Evolutionary conservation across 495 filamentous ascomycete species (phyloP).

Genomic region (Aspergillus conjunctus): DNA sequence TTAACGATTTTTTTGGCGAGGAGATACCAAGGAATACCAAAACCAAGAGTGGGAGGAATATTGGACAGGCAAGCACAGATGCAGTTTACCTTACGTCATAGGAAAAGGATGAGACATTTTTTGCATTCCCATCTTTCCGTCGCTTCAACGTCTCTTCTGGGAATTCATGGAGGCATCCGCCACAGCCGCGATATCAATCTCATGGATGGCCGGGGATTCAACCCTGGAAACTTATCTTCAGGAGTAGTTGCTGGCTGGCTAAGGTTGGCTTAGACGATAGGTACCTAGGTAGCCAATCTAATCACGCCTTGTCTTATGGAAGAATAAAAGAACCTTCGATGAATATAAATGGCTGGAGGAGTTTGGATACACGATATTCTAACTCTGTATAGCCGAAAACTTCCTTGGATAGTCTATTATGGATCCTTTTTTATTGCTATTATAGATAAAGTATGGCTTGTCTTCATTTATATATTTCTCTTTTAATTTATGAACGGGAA

Average conservation of each 20-base stretch:
- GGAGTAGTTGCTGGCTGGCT: constrained; percentile 11
- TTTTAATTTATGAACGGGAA: no score
- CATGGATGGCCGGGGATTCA: constrained; percentile 12
- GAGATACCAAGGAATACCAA: background rate
- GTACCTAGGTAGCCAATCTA: constrained; percentile 14
- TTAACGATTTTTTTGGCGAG: background rate
- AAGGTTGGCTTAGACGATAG: constrained; percentile 18
- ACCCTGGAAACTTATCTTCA: background rate
- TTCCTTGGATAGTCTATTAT: background rate
- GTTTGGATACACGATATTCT: background rate
- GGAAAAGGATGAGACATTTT: constrained; percentile 11
- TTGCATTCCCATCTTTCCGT: constrained; percentile 14
- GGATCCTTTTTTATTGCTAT: no score
- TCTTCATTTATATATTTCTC: no score
- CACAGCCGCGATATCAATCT: constrained; percentile 33
- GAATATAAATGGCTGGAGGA: constrained; percentile 3
- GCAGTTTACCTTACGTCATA: constrained; percentile 18
- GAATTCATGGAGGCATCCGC: constrained; percentile 22
- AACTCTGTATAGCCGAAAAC: background rate
- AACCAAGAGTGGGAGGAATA: background rate
- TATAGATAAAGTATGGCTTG: background rate
- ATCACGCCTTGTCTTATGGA: constrained; percentile 21
- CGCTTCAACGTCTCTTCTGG: constrained; percentile 2
- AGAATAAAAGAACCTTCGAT: constrained; percentile 24
- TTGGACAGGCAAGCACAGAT: background rate